Percentiles rank a stretch among this genome's conserved stretches.
phyloP scores from a whole-genome alignment of 805 yeast genomes.

The Komagataella mondaviorum region DNA sequence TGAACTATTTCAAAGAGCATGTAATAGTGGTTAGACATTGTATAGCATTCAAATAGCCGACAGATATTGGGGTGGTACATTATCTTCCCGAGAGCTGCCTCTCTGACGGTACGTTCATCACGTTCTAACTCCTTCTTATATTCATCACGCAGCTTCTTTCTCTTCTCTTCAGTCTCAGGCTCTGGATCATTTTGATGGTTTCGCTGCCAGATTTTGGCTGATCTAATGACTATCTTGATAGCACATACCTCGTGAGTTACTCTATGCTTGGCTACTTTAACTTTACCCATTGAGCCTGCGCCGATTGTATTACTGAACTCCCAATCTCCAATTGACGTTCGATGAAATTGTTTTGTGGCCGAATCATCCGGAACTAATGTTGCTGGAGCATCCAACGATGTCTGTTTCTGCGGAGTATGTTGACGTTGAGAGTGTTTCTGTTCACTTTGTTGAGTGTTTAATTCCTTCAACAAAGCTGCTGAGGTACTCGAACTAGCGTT shows the following conservation, averaged over 20 bases:
- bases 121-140: slow-evolving; percentile 75
- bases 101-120: slow-evolving; percentile 86
- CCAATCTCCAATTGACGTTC: slow-evolving; percentile 73
- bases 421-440: slow-evolving; percentile 1
- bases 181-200: slow-evolving; percentile 61
- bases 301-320: slow-evolving; percentile 90
- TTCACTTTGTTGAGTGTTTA: background rate
- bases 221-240: slow-evolving; percentile 85
- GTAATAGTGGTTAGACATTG: slow-evolving; percentile 94
- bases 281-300: slow-evolving; percentile 99
- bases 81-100: slow-evolving; percentile 85
- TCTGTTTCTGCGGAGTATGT: slow-evolving; percentile 3
- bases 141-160: slow-evolving; percentile 50
- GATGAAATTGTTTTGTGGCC: background rate
- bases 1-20: slow-evolving; percentile 90
- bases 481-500: slow-evolving; percentile 24
- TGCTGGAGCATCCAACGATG: slow-evolving; percentile 1
- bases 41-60: slow-evolving; percentile 81
- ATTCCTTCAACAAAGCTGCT: slow-evolving; percentile 1
- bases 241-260: slow-evolving; percentile 77
- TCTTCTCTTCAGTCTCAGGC: slow-evolving; percentile 42
- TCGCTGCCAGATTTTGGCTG: slow-evolving; percentile 63
- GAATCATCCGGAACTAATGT: background rate
- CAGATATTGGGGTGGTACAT: slow-evolving; percentile 89
- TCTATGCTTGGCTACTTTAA: slow-evolving; percentile 81